Percentiles rank a stretch among this genome's conserved stretches.
Evolutionary conservation across 371 early-diverging fungal genomes (phyloP).

Genomic region (Conidiobolus coronatus): DNA sequence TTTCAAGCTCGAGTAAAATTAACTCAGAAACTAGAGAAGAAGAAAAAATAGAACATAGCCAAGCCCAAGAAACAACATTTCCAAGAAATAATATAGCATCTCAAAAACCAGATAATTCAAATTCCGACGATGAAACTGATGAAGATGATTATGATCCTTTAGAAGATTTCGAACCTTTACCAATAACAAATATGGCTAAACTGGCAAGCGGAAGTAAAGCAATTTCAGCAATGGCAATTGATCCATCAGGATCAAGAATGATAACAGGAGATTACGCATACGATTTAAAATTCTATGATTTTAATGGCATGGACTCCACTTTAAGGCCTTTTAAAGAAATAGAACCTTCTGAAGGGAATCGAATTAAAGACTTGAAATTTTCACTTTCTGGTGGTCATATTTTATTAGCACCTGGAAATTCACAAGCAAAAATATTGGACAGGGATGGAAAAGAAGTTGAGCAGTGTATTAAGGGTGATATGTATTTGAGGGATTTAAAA

Average conservation of each 20-base stretch:
- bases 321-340: conserved; percentile 56
- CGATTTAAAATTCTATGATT: conserved; percentile 74
- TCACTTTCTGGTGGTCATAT: conserved; percentile 53
- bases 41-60: too few relatives aligned
- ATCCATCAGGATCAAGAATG: conserved; percentile 60
- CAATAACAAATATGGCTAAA: background rate
- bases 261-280: conserved; percentile 66
- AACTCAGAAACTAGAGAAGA: too few relatives aligned
- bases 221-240: conserved; percentile 52
- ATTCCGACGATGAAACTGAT: too few relatives aligned
- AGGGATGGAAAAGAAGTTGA: conserved; percentile 46
- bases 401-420: conserved; percentile 49
- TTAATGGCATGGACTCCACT: conserved; percentile 61
- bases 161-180: too few relatives aligned
- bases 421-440: conserved; percentile 49
- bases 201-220: background rate
- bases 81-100: too few relatives aligned
- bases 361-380: conserved; percentile 65
- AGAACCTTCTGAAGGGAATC: conserved; percentile 60
- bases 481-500: conserved; percentile 72
- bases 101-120: too few relatives aligned
- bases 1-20: too few relatives aligned
- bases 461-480: conserved; percentile 77
- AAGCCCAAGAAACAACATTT: too few relatives aligned
- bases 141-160: too few relatives aligned